Evolutionary conservation across 1,139 yeast species (phyloP).

Genomic region (Suhomyces maxii): DNA sequence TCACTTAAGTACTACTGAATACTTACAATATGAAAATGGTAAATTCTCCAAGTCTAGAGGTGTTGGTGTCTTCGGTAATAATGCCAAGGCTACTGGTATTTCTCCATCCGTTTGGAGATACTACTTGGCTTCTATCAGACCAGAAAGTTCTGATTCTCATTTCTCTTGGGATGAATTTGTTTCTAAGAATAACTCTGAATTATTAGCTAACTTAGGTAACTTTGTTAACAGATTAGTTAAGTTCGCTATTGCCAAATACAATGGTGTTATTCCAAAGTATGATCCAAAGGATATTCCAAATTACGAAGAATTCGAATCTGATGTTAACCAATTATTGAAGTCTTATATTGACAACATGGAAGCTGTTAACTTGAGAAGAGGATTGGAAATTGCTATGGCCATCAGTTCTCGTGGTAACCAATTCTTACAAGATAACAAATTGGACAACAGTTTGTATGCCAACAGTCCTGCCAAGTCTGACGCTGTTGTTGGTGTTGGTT

Average conservation of each 20-base stretch:
- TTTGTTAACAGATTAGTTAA: conserved; percentile 92
- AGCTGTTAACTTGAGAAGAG: conserved; percentile 77
- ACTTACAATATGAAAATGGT: conserved; percentile 95
- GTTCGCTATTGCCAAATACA: conserved; percentile 86
- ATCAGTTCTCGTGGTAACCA: conserved; percentile 91
- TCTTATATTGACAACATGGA: conserved; percentile 75
- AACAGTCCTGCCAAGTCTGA: conserved; percentile 80
- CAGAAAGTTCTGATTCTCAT: conserved; percentile 93
- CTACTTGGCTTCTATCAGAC: conserved; percentile 87
- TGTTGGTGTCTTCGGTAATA: conserved; percentile 96
- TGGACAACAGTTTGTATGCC: conserved; percentile 81
- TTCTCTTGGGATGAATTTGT: conserved; percentile 97
- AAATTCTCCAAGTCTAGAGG: conserved; percentile 96
- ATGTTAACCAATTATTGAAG: conserved; percentile 60
- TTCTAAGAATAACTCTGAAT: conserved; percentile 86
- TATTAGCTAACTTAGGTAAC: conserved; percentile 94
- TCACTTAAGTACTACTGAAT: conserved; percentile 92
- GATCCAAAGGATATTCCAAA: conserved; percentile 48
- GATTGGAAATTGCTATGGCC: conserved; percentile 88
- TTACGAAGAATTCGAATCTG: conserved; percentile 53
- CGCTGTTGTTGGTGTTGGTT: conserved; percentile 89
- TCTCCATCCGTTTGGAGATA: conserved; percentile 97
- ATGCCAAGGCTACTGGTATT: conserved; percentile 90
- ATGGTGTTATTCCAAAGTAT: conserved; percentile 78
- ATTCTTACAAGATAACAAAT: conserved; percentile 92